Evolutionary conservation across 2,329 filamentous ascomycete species (phyloP).

Genomic region (Colletotrichum limetticola): DNA sequence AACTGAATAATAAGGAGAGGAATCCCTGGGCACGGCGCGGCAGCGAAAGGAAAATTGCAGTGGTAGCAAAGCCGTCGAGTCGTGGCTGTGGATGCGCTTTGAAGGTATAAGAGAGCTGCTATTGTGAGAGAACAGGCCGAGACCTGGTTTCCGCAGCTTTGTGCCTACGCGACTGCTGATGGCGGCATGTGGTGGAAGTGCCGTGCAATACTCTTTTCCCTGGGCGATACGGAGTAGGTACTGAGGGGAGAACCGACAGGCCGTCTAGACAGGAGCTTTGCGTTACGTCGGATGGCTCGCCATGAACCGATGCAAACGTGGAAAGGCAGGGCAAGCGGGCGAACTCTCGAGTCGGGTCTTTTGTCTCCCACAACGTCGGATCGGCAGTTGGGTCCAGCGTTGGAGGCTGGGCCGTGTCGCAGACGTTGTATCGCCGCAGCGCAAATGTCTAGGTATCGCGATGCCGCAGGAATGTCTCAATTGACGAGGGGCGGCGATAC

Average conservation of each 20-base stretch:
- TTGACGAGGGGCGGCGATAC: conserved; percentile 6
- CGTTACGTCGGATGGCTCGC: conserved; percentile 6
- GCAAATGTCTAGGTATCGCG: not conserved
- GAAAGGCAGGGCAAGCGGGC: not conserved
- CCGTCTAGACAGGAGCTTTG: conserved; percentile 4
- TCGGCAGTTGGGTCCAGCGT: conserved; percentile 3
- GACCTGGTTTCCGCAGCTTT: conserved; percentile 16
- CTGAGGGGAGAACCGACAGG: too few relatives aligned
- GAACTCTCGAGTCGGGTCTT: not conserved
- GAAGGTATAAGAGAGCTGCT: conserved; percentile 25
- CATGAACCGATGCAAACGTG: conserved; percentile 1
- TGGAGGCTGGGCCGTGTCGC: not conserved
- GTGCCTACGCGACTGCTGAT: conserved; percentile 9
- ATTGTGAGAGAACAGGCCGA: conserved; percentile 28
- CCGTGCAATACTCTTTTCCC: not conserved
- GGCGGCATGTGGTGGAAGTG: conserved; percentile 22
- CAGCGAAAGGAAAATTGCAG: not conserved
- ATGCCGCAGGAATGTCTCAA: conserved; percentile 32
- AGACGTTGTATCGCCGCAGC: not conserved
- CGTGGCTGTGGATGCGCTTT: conserved; percentile 23
- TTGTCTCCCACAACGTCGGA: not conserved
- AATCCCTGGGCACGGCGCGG: not conserved
- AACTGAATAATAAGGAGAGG: not conserved
- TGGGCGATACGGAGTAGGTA: not conserved
- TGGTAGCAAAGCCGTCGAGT: not conserved